Base-by-base conservation (phyloP, 768 basidiomycete genomes). In the Leccinum disarticulatum region DNA sequence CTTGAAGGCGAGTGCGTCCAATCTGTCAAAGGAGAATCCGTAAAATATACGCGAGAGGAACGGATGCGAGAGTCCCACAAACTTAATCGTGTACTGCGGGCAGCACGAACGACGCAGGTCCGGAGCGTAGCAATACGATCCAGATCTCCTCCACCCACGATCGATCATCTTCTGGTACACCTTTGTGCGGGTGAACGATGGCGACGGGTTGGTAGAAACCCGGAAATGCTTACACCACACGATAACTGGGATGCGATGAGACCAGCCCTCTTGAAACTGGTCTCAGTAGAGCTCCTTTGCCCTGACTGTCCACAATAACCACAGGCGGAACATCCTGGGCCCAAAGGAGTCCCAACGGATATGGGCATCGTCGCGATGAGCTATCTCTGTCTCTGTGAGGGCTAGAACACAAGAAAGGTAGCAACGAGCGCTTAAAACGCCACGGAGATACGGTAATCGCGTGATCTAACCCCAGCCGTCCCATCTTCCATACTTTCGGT, bases 51-150 rank as follows among this genome's bases (percentile, higher is more conserved):
- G 30, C 33, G 6, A n/a, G 35, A 60, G 30, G 25, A 61, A 25
- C 38, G 43, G 62, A 48, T 61, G 30, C 46, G 27, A 51, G 30
- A 52, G 46, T 53, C 61, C 65, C 53, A 70, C 78, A 57, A 65
- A 90, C 93, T 85, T 91, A 72, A 98, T 98, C 3, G 96, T 93
- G 70, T 97, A 96, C 64, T 94, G 91, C 1, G 95, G 93, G 70
- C 96, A 98, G 70, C 96, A 98, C 10, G 93, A 88, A 6, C 74
- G 71, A 62, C 78, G 81, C 73, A 95, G 77, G 72, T 95, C 87
- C 4, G 95, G 95, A 62, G 91, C 93, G 73, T 98, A 98, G 67
- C 92, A 87, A 74, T 87, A 95, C 30, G 77, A 79, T 75, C 91
- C 91, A 57, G 90, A 90, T 61, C 92, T 82, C 56, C 92, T 83